Percentiles rank a stretch among this genome's conserved stretches.
These are phyloP conservation scores for Aphanomyces astaci DNA, from an alignment of 352 stramenopile genomes.

Conservation along the genomic window DNA sequence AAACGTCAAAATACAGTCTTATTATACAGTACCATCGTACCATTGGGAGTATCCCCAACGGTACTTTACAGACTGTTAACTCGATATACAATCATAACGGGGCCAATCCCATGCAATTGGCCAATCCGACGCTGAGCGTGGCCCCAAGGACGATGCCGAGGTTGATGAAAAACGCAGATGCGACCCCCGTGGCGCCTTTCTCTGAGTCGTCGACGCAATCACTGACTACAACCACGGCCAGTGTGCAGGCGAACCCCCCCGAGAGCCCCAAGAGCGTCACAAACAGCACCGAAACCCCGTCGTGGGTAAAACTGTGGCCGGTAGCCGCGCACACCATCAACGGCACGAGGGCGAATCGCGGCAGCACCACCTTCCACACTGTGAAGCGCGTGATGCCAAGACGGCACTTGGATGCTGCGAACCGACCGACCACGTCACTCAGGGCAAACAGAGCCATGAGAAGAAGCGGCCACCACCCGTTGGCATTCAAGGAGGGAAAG, in stretches of 20 bases:
- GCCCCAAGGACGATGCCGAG: not conserved
- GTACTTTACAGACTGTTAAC: not conserved
- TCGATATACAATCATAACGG: not conserved
- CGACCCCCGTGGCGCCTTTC: not conserved
- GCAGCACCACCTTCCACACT: not conserved
- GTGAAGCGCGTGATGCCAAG: not conserved
- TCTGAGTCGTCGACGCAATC: not conserved
- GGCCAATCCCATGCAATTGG: not conserved
- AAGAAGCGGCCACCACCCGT: not conserved
- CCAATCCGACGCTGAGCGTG: not conserved
- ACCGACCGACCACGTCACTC: not conserved
- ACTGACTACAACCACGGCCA: not conserved
- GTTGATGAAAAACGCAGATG: not conserved
- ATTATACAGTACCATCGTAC: too few species aligned
- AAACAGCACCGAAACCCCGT: not conserved
- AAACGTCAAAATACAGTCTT: too few species aligned
- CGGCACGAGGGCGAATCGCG: not conserved
- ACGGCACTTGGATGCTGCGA: not conserved
- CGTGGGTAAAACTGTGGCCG: not conserved
- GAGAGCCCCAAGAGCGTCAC: not conserved
- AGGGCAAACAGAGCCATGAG: not conserved
- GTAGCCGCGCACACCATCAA: not conserved
- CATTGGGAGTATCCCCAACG: too few species aligned
- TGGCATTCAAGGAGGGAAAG: not conserved
- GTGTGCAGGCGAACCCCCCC: not conserved